Base-by-base conservation (phyloP, 2,329 filamentous ascomycete species). In the Aspergillus versicolor region DNA sequence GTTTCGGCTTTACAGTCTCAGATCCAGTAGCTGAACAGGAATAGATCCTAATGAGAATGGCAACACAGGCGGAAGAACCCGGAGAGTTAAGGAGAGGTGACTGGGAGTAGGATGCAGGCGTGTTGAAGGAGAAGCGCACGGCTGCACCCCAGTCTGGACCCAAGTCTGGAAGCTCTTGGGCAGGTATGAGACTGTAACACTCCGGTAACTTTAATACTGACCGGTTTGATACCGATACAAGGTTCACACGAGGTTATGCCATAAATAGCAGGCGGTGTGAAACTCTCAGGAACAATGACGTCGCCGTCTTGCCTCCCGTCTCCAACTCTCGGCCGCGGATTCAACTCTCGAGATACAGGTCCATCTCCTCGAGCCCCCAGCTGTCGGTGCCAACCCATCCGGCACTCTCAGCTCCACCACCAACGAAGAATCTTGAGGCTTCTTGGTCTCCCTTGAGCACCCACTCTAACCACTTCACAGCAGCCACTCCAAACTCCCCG, bases 391-490 rank as follows among this genome's bases (percentile, higher is more conserved):
- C 46, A 21, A 19, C 19, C 53, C 53, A 56, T n/a, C 46, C 53
- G n/a, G 53, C 38, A 7, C 13, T 32, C 15, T 56, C 53, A 6
- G 46, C 54, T 19, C 54, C 54, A 2, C 47, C 54, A 11, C 38
- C 41, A 3, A 40, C 46, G 38, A 56, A 52, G 27, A n/a, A 40
- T 6, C 7, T 15, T 15, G 32, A 30, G 5, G 15, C 45, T 21
- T 2, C 6, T 15, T 47, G 9, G 37, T 56, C 22, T 17, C 22
- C 24, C 43, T 55, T 47, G 30, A 55, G 30, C 11, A 44, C 44
- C 51, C 47, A 58, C 19, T 30, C 15, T 4, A 58, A 37, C 50
- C 55, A 58, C 13, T 51, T 46, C 17, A 52, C 47, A 11, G 47
- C 42, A 6, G 52, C 52, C 42, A 47, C 47, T 8, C 52, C 47